A percentile compares a stretch with the other conserved stretches of the same genome.
These are phyloP conservation scores for Ajuga chamaepitys DNA, from an alignment of 257 asterid species.

Conservation along the genomic window DNA sequence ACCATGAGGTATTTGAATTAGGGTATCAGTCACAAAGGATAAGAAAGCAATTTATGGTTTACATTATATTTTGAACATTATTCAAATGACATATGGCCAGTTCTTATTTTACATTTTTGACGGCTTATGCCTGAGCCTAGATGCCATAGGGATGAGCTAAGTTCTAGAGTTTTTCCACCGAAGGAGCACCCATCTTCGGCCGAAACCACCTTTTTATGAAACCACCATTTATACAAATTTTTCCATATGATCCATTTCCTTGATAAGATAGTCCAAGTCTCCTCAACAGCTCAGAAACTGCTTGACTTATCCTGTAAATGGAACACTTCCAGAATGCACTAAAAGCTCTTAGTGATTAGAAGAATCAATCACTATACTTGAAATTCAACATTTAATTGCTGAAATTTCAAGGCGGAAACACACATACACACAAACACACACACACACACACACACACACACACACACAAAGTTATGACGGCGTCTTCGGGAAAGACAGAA, in stretches of 20 bases:
- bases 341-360: slow-evolving; percentile 1
- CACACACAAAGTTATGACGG: not conserved
- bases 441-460: too few relatives aligned
- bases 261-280: slow-evolving; percentile 67
- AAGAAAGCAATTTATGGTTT: slow-evolving; percentile 6
- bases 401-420: too few relatives aligned
- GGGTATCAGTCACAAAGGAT: slow-evolving; percentile 7
- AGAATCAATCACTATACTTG: not conserved
- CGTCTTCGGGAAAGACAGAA: not conserved
- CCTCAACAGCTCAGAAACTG: slow-evolving; percentile 74
- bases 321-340: slow-evolving; percentile 8
- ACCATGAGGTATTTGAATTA: slow-evolving; percentile 2
- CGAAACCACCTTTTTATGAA: slow-evolving; percentile 73
- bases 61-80: slow-evolving; percentile 23
- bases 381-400: slow-evolving; percentile 4
- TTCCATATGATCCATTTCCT: slow-evolving; percentile 84
- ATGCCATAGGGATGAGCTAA: slow-evolving; percentile 38
- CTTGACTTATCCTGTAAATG: slow-evolving; percentile 72
- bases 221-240: slow-evolving; percentile 70
- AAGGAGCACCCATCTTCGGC: slow-evolving; percentile 57
- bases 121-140: slow-evolving; percentile 63
- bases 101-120: slow-evolving; percentile 74
- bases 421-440: too few relatives aligned
- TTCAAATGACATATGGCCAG: slow-evolving; percentile 57
- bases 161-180: slow-evolving; percentile 27